Conservation (phyloP, 1,284 basidiomycete genomes). For the Fistulinella staudtii region DNA sequence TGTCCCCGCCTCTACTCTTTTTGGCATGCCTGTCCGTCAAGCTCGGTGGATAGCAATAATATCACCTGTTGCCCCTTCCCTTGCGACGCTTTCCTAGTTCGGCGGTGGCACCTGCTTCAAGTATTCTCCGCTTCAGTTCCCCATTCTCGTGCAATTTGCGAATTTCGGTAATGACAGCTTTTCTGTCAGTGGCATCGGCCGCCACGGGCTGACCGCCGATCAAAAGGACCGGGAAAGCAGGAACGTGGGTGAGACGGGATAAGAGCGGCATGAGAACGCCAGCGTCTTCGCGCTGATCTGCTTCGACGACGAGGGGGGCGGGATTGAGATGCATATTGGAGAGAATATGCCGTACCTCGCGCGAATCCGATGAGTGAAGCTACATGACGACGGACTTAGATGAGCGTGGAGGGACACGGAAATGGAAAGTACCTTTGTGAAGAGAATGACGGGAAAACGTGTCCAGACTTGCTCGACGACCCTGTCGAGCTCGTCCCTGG, state of each 20-base stretch:
- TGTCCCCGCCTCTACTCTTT: too few species aligned
- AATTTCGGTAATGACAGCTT: slow-evolving; percentile 54
- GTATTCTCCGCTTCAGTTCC: slow-evolving; percentile 50
- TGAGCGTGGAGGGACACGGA: slow-evolving; percentile 6
- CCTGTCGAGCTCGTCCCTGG: slow-evolving; percentile 52
- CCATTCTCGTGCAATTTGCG: slow-evolving; percentile 47
- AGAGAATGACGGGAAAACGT: slow-evolving; percentile 74
- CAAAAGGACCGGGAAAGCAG: slow-evolving; percentile 67
- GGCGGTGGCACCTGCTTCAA: slow-evolving; percentile 56
- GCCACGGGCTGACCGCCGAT: slow-evolving; percentile 61
- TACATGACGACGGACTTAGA: slow-evolving; percentile 28
- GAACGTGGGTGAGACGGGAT: slow-evolving; percentile 49
- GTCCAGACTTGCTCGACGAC: slow-evolving; percentile 64
- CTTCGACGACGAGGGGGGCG: slow-evolving; percentile 66
- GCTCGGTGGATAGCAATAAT: background rate
- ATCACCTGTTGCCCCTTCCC: slow-evolving; percentile 28
- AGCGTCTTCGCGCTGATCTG: slow-evolving; percentile 62
- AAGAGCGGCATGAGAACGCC: slow-evolving; percentile 45
- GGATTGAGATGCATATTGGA: slow-evolving; percentile 60
- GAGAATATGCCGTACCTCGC: slow-evolving; percentile 66
- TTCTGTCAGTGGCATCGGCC: slow-evolving; percentile 32
- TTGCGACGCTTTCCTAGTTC: slow-evolving; percentile 56
- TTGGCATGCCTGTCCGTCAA: background rate
- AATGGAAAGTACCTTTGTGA: slow-evolving; percentile 57
- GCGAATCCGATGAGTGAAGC: slow-evolving; percentile 59